Percentiles rank a stretch among this genome's conserved stretches.
Conservation (phyloP, 257 asterid genomes). For the Nyctanthes arbortristis region DNA sequence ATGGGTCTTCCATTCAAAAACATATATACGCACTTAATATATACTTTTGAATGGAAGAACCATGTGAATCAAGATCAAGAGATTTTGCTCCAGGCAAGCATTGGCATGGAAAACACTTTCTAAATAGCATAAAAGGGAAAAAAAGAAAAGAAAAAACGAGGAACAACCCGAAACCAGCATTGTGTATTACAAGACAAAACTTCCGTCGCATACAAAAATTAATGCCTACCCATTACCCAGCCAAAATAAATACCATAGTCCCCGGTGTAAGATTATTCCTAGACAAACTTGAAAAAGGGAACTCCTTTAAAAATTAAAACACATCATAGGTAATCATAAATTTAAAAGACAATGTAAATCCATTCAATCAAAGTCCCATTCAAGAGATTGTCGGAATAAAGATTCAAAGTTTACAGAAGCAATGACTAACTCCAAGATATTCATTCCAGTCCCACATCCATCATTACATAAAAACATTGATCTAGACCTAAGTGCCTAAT, state of each 20-base stretch:
- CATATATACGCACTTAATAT: conserved; percentile 7
- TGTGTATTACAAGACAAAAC: not conserved
- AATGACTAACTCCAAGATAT: not conserved
- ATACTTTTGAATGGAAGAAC: conserved; percentile 28
- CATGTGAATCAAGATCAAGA: conserved; percentile 29
- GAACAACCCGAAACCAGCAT: not conserved
- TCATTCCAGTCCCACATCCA: not conserved
- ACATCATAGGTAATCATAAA: no score
- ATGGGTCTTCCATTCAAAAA: conserved; percentile 42
- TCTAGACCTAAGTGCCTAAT: not conserved
- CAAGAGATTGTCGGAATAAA: not conserved
- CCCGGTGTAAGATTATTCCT: not conserved
- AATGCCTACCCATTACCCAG: not conserved
- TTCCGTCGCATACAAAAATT: not conserved
- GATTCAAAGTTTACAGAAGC: not conserved
- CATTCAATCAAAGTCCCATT: not conserved
- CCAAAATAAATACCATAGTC: not conserved
- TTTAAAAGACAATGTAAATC: no score
- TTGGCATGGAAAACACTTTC: not conserved
- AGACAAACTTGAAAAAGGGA: not conserved
- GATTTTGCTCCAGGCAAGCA: conserved; percentile 4
- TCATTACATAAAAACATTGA: not conserved
- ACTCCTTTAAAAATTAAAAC: not conserved
- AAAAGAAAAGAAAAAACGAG: no score
- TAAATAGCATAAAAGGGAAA: not conserved